Conservation (phyloP, 495 filamentous ascomycete genomes). For the Poronia punctata region DNA sequence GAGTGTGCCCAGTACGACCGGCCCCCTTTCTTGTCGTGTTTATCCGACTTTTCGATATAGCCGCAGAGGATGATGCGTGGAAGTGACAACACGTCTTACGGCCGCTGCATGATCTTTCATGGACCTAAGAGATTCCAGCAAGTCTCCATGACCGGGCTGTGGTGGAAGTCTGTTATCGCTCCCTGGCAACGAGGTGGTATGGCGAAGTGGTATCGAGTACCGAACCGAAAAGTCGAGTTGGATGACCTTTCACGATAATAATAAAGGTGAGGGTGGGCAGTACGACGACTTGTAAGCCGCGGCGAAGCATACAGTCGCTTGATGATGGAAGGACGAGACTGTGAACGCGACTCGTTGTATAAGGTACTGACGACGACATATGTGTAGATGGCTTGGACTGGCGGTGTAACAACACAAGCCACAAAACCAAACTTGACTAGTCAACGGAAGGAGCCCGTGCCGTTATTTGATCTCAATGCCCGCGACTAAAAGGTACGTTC, state of each 20-base stretch:
- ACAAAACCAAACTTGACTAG: no score
- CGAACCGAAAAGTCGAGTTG: conserved; percentile 26
- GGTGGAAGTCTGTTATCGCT: conserved; percentile 30
- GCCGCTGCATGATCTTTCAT: conserved; percentile 22
- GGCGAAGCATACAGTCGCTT: no score
- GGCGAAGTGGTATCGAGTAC: conserved; percentile 40
- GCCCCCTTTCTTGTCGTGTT: conserved; percentile 28
- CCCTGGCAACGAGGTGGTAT: conserved; percentile 29
- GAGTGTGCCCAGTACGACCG: conserved; percentile 31
- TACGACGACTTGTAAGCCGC: no score
- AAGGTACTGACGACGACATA: no score
- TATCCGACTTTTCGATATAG: conserved; percentile 25
- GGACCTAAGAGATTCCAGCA: conserved; percentile 28
- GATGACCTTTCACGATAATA: conserved; percentile 12
- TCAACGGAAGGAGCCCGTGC: no score
- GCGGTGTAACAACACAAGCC: no score
- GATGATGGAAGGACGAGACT: no score
- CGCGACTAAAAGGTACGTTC: no score
- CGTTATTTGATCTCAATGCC: no score
- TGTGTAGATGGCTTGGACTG: no score
- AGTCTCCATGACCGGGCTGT: conserved; percentile 37
- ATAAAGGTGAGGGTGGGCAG: no score
- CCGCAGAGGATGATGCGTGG: conserved; percentile 36
- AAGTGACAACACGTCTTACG: conserved; percentile 34
- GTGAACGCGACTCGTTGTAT: no score